Conservation (phyloP, 2,329 filamentous ascomycete species). For the Fusarium anthophilum region DNA sequence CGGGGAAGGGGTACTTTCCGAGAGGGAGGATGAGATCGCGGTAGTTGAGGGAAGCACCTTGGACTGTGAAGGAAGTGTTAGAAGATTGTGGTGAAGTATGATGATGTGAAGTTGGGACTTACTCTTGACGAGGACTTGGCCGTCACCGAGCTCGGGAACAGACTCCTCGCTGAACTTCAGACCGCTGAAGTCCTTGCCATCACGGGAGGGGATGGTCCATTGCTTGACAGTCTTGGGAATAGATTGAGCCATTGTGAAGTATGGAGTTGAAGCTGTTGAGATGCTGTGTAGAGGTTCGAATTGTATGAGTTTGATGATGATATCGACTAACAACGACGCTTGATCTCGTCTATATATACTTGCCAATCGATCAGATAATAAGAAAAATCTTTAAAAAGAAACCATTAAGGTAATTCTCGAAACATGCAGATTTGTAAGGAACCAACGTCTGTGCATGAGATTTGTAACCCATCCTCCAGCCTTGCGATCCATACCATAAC, state of each 20-base stretch:
- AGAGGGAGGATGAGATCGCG: constrained; percentile 62
- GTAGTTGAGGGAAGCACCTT: constrained; percentile 63
- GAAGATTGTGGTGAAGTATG: neutral
- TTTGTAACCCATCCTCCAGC: constrained; percentile 18
- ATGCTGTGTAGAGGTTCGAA: neutral
- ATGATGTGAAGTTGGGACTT: constrained; percentile 12
- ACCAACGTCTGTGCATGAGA: constrained; percentile 21
- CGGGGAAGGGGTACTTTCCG: constrained; percentile 58
- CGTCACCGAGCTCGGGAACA: constrained; percentile 71
- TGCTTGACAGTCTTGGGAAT: constrained; percentile 58
- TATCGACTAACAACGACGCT: neutral
- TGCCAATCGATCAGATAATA: neutral
- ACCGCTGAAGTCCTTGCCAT: constrained; percentile 64
- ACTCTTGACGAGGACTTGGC: constrained; percentile 75
- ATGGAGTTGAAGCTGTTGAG: neutral
- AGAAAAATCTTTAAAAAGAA: neutral
- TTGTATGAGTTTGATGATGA: neutral
- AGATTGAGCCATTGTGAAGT: constrained; percentile 36
- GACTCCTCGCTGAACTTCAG: constrained; percentile 65
- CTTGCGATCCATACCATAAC: neutral
- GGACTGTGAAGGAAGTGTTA: constrained; percentile 47
- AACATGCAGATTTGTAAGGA: constrained; percentile 18
- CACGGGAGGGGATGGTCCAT: constrained; percentile 60
- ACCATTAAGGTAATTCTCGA: neutral
- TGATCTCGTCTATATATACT: constrained; percentile 13